Conservation (phyloP, 495 filamentous ascomycete genomes). For the Neurospora tetraspora region DNA sequence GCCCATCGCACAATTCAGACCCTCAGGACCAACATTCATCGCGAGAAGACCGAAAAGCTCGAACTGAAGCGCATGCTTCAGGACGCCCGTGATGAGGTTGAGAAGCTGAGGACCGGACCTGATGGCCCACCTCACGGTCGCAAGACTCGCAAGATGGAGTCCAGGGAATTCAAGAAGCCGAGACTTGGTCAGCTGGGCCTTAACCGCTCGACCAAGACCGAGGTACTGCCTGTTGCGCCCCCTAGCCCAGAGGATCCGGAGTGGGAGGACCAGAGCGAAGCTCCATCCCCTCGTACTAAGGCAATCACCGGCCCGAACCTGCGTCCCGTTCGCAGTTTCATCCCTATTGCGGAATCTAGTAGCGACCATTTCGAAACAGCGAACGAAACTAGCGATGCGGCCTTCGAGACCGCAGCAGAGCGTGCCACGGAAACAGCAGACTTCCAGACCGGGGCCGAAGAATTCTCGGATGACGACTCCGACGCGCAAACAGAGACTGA, state of each 20-base stretch:
- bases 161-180: constrained; percentile 67
- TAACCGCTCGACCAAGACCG: constrained; percentile 61
- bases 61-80: constrained; percentile 93
- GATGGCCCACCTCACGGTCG: constrained; percentile 50
- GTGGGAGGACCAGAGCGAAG: constrained; percentile 71
- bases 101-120: constrained; percentile 57
- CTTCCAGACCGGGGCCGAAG: constrained; percentile 84
- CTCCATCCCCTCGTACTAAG: constrained; percentile 17
- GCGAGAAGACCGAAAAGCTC: constrained; percentile 95
- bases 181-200: constrained; percentile 68
- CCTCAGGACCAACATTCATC: constrained; percentile 84
- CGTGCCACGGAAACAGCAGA: constrained; percentile 80
- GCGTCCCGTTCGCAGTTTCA: constrained; percentile 17
- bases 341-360: constrained; percentile 12
- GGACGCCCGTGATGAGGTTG: constrained; percentile 88
- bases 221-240: constrained; percentile 45
- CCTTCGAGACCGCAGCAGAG: constrained; percentile 81
- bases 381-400: constrained; percentile 72
- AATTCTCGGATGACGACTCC: constrained; percentile 65
- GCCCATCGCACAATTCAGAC: constrained; percentile 95
- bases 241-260: constrained; percentile 49
- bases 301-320: constrained; percentile 5
- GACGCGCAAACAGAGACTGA: constrained; percentile 76
- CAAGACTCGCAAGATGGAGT: constrained; percentile 61
- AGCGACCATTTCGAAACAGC: constrained; percentile 75